These are phyloP conservation scores for Globisporangium carolinianum DNA, from an alignment of 352 stramenopile species.

Conservation along the genomic window DNA sequence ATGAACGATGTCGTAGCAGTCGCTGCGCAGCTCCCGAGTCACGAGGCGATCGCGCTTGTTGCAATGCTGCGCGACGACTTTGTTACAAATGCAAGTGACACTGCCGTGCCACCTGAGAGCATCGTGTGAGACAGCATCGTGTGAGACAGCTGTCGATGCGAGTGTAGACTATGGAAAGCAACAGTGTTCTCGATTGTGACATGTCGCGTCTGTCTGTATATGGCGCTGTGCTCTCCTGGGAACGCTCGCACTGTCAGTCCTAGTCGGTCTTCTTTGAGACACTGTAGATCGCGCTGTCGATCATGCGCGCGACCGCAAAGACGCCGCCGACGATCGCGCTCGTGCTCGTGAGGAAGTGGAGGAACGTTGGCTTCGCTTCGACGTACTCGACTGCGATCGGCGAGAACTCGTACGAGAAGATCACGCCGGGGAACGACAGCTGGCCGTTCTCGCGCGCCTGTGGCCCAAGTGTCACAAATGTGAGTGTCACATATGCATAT, in stretches of 20 bases:
- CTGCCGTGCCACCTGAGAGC: too few relatives aligned
- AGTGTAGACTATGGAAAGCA: too few relatives aligned
- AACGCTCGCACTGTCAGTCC: neutral
- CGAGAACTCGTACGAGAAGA: constrained; percentile 87
- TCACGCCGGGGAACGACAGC: constrained; percentile 76
- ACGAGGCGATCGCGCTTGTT: constrained; percentile 43
- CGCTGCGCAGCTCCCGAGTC: constrained; percentile 41
- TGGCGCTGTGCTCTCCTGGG: too few relatives aligned
- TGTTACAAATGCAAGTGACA: constrained; percentile 2
- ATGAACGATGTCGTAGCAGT: constrained; percentile 48
- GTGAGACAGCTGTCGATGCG: too few relatives aligned
- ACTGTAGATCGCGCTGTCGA: constrained; percentile 84
- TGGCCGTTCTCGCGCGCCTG: constrained; percentile 36
- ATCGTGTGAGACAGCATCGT: too few relatives aligned
- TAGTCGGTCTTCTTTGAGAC: constrained; percentile 88
- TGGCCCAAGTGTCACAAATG: too few relatives aligned
- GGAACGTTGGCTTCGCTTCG: constrained; percentile 74
- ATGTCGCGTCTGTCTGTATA: too few relatives aligned
- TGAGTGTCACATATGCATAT: too few relatives aligned
- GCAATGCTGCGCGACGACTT: constrained; percentile 46
- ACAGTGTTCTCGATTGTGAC: too few relatives aligned
- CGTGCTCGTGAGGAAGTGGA: constrained; percentile 84
- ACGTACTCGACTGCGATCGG: constrained; percentile 86
- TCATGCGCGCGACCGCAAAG: constrained; percentile 82
- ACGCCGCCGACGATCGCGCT: constrained; percentile 84